Conservation (phyloP, 2,329 filamentous ascomycete species). For the Fusarium acutatum region DNA sequence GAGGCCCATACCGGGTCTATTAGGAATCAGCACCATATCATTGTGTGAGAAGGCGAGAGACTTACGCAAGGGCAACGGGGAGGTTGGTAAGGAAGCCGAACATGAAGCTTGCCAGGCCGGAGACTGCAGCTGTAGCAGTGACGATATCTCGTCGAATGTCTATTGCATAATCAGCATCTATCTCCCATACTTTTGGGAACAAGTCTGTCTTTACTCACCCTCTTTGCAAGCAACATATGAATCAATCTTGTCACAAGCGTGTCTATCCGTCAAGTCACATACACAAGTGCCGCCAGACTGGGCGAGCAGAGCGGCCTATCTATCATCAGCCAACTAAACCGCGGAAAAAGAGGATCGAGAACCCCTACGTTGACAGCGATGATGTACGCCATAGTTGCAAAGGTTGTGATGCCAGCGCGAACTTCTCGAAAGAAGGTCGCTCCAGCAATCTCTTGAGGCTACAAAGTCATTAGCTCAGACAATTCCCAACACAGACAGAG, state of each 20-base stretch:
- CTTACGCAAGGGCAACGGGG: constrained; percentile 59
- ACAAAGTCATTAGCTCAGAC: neutral
- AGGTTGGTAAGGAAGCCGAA: constrained; percentile 87
- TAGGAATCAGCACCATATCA: constrained; percentile 11
- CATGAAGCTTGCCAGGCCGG: constrained; percentile 76
- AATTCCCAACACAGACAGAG: neutral
- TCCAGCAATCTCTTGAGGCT: constrained; percentile 74
- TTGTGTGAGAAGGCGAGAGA: neutral
- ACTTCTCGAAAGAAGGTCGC: constrained; percentile 80
- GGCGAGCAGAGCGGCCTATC: constrained; percentile 74
- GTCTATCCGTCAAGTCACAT: constrained; percentile 59
- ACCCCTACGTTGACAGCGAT: constrained; percentile 72
- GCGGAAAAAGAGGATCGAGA: neutral
- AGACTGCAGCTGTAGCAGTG: constrained; percentile 83
- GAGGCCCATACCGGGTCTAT: constrained; percentile 71
- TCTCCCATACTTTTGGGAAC: fast-evolving
- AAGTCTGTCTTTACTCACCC: constrained; percentile 46
- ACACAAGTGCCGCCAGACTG: constrained; percentile 81
- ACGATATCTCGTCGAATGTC: constrained; percentile 79
- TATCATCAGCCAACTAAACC: neutral
- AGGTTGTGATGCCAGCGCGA: constrained; percentile 81
- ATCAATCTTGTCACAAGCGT: constrained; percentile 58
- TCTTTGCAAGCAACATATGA: constrained; percentile 58
- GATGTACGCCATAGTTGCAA: constrained; percentile 86
- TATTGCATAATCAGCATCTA: neutral